Conservation (phyloP, 2,329 filamentous ascomycete genomes). For the Sarocladium strictum region DNA sequence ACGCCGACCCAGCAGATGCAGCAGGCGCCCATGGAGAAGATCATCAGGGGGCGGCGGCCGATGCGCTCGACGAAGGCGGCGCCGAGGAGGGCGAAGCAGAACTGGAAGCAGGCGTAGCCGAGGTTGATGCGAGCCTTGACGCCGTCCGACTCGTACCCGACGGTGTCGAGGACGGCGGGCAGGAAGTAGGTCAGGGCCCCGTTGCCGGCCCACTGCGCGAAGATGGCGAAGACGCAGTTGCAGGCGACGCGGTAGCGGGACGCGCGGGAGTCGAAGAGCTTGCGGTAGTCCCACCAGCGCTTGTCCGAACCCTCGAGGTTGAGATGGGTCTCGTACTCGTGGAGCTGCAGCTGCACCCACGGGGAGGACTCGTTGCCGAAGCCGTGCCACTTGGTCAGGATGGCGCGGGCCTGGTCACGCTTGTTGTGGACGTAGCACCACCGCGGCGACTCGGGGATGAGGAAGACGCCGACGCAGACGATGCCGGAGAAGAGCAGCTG, state of each 20-base stretch:
- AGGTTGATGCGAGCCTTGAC: constrained; percentile 32
- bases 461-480: constrained; percentile 27
- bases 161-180: constrained; percentile 40
- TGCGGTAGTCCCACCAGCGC: constrained; percentile 41
- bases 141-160: constrained; percentile 38
- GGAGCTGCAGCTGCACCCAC: constrained; percentile 39
- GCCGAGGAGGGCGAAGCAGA: constrained; percentile 42
- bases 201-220: constrained; percentile 41
- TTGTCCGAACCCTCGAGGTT: constrained; percentile 38
- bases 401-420: constrained; percentile 26
- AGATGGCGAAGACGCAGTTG: constrained; percentile 24
- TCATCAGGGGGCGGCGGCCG: constrained; percentile 46
- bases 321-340: constrained; percentile 36
- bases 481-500: constrained; percentile 37
- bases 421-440: constrained; percentile 35
- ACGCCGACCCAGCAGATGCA: constrained; percentile 46
- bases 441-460: constrained; percentile 36
- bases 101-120: constrained; percentile 44
- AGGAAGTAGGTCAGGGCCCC: constrained; percentile 44
- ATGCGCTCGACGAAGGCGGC: constrained; percentile 43
- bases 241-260: constrained; percentile 34
- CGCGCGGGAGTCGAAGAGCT: constrained; percentile 34
- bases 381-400: constrained; percentile 37
- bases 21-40: constrained; percentile 42
- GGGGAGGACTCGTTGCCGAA: constrained; percentile 35